Evolutionary conservation across 1,139 yeast genomes (phyloP).

Genomic region (Yamadazyma taylorii): DNA sequence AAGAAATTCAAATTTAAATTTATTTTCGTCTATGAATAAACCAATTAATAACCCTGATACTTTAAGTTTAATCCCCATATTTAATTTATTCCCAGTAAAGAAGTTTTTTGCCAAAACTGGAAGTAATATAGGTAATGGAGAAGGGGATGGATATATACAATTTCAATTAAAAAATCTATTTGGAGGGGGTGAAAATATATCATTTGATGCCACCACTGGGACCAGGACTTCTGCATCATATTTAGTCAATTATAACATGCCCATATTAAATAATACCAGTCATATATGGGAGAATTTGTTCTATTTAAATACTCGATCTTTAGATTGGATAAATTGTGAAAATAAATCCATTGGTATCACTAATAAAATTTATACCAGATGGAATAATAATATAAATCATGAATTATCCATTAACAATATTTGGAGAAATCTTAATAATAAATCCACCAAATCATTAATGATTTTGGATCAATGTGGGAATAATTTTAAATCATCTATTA

Average conservation of each 20-base stretch:
- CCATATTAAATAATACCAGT: slow-evolving; percentile 52
- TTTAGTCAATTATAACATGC: slow-evolving; percentile 61
- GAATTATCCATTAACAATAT: slow-evolving; percentile 67
- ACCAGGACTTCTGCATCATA: slow-evolving; percentile 79
- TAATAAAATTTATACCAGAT: slow-evolving; percentile 45
- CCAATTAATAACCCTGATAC: slow-evolving; percentile 16
- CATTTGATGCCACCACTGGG: slow-evolving; percentile 76
- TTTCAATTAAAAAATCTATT: slow-evolving; percentile 74
- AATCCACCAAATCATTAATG: slow-evolving; percentile 34
- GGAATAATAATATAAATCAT: slow-evolving; percentile 36
- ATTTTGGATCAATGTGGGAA: slow-evolving; percentile 55
- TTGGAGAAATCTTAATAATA: slow-evolving; percentile 58
- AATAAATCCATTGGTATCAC: slow-evolving; percentile 65
- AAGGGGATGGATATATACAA: slow-evolving; percentile 88
- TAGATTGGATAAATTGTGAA: slow-evolving; percentile 59
- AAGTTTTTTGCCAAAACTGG: slow-evolving; percentile 81
- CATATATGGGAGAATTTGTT: slow-evolving; percentile 56
- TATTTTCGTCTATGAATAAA: background rate
- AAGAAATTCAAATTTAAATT: background rate
- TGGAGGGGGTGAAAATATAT: slow-evolving; percentile 84
- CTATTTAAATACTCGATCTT: slow-evolving; percentile 57
- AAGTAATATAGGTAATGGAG: slow-evolving; percentile 93
- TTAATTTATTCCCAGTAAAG: slow-evolving; percentile 61
- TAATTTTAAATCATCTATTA: slow-evolving; percentile 57
- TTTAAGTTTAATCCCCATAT: slow-evolving; percentile 53